Evolutionary conservation across 1,284 basidiomycete genomes (phyloP).

Genomic region (Puccinia sorghi): DNA sequence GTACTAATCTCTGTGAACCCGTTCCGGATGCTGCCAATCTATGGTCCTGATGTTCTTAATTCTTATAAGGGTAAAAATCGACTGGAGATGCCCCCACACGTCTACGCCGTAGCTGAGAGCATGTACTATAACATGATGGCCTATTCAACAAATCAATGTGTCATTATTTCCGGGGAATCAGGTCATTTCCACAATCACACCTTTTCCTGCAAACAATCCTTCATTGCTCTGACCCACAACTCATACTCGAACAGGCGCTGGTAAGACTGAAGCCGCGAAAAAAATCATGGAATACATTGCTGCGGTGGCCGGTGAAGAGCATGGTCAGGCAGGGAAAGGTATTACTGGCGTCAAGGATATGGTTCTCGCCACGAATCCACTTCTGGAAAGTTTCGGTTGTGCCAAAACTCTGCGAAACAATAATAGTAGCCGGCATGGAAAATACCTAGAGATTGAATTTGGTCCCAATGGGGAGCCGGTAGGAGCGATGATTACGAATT

Average conservation of each 20-base stretch:
- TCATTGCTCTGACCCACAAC: constrained; percentile 56
- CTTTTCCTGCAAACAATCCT: constrained; percentile 54
- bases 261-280: constrained; percentile 96
- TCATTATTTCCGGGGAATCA: constrained; percentile 98
- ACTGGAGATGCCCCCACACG: constrained; percentile 95
- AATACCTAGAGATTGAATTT: constrained; percentile 99
- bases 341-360: constrained; percentile 99
- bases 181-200: constrained; percentile 24
- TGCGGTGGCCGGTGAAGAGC: constrained; percentile 78
- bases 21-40: constrained; percentile 83
- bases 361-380: constrained; percentile 98
- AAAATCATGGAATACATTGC: constrained; percentile 99
- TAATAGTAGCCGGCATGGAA: constrained; percentile 98
- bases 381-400: constrained; percentile 97
- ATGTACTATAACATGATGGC: constrained; percentile 99
- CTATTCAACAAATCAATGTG: constrained; percentile 99
- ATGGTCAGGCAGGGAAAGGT: constrained; percentile 65
- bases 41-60: constrained; percentile 80
- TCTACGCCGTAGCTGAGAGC: constrained; percentile 94
- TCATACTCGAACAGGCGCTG: constrained; percentile 66
- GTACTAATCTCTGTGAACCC: constrained; percentile 99
- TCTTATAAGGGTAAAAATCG: constrained; percentile 96
- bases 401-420: constrained; percentile 98
- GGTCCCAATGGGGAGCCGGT: constrained; percentile 88
- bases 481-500: constrained; percentile 98